Conservation (phyloP, 2,329 filamentous ascomycete species). For the Trichothecium sympodiale region DNA sequence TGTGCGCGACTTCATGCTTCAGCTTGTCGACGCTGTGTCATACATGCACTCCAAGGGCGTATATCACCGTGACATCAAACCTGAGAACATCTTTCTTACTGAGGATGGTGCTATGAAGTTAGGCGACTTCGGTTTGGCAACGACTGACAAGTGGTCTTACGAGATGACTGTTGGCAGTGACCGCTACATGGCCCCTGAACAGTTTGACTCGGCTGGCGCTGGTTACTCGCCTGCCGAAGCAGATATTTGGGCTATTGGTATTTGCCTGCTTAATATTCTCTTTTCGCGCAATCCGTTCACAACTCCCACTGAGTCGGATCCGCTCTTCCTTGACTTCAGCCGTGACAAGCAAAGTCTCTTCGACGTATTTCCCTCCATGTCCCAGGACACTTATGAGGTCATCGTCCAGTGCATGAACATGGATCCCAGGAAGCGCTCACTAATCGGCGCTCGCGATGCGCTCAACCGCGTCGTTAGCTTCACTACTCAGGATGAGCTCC, state of each 20-base stretch:
- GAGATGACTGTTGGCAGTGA: slow-evolving; percentile 94
- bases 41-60: slow-evolving; percentile 86
- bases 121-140: slow-evolving; percentile 90
- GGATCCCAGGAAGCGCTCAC: slow-evolving; percentile 79
- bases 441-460: slow-evolving; percentile 66
- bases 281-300: slow-evolving; percentile 97
- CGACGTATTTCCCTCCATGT: slow-evolving; percentile 97
- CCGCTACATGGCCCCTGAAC: slow-evolving; percentile 97
- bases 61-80: slow-evolving; percentile 97
- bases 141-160: slow-evolving; percentile 78
- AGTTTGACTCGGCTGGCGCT: slow-evolving; percentile 77
- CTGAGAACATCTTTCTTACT: slow-evolving; percentile 95
- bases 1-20: slow-evolving; percentile 92
- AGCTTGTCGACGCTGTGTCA: slow-evolving; percentile 80
- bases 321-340: slow-evolving; percentile 85
- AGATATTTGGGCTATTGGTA: slow-evolving; percentile 94
- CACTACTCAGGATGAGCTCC: slow-evolving; percentile 80
- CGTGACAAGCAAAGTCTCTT: slow-evolving; percentile 92
- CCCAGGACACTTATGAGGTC: slow-evolving; percentile 92
- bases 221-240: slow-evolving; percentile 91
- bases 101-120: slow-evolving; percentile 86
- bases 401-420: slow-evolving; percentile 83
- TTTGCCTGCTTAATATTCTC: slow-evolving; percentile 90
- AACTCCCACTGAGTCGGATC: slow-evolving; percentile 79
- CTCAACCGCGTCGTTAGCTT: slow-evolving; percentile 77